Percentiles rank a stretch among this genome's conserved stretches.
These are phyloP conservation scores for Termitomyces sp. DNA, from an alignment of 768 basidiomycete species.

Conservation along the genomic window DNA sequence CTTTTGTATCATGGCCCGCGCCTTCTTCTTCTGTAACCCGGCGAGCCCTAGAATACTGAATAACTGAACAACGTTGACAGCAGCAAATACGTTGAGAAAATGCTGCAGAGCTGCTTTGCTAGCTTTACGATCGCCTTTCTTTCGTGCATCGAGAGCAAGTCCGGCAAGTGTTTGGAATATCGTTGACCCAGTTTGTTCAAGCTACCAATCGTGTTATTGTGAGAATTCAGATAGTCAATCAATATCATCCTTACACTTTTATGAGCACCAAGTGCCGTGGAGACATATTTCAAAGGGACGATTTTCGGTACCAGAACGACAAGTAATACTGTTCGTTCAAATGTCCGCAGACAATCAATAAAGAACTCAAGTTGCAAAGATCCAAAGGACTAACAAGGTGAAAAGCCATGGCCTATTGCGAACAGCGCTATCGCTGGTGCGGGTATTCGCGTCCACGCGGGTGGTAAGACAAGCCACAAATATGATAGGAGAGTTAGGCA, in stretches of 20 bases:
- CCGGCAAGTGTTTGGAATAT: slow-evolving; percentile 73
- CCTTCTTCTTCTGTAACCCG: slow-evolving; percentile 39
- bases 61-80: slow-evolving; percentile 53
- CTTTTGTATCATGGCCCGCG: slow-evolving; percentile 14
- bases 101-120: slow-evolving; percentile 37
- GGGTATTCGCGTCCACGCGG: slow-evolving; percentile 48
- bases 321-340: slow-evolving; percentile 47
- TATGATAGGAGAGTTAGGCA: slow-evolving; percentile 55
- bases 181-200: slow-evolving; percentile 71
- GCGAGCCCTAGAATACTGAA: slow-evolving; percentile 43
- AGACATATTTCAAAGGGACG: slow-evolving; percentile 65
- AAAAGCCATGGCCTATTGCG: slow-evolving; percentile 66
- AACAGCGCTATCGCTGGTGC: slow-evolving; percentile 57
- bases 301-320: slow-evolving; percentile 72
- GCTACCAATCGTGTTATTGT: slow-evolving; percentile 27
- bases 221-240: background rate
- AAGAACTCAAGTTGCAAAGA: background rate
- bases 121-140: slow-evolving; percentile 19
- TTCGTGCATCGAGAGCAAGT: slow-evolving; percentile 48
- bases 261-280: slow-evolving; percentile 73
- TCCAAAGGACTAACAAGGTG: slow-evolving; percentile 46
- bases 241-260: slow-evolving; percentile 54
- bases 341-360: background rate
- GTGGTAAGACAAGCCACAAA: slow-evolving; percentile 60
- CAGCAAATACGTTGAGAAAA: slow-evolving; percentile 51